These are phyloP conservation scores for Cryptosporidium viatorum DNA, from an alignment of 169 alveolate species.

Conservation along the genomic window DNA sequence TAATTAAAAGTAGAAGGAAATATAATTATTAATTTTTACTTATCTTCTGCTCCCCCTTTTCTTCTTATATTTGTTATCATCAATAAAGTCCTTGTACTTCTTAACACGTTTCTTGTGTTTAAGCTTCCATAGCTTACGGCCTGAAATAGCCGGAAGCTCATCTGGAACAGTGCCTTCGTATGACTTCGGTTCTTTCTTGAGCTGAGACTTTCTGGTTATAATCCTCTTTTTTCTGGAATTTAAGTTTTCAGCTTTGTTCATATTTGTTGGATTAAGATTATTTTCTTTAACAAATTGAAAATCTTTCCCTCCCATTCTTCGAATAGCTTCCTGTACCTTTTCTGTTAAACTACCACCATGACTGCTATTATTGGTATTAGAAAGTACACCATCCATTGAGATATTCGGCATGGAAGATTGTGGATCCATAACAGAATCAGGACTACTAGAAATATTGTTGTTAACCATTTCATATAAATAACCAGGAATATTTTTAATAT, in stretches of 20 bases:
- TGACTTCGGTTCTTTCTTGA: constrained; percentile 76
- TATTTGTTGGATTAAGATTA: constrained; percentile 23
- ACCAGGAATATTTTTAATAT: constrained; percentile 43
- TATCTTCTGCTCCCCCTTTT: constrained; percentile 21
- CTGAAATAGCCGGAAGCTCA: constrained; percentile 78
- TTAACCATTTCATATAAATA: constrained; percentile 49
- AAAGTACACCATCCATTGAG: neutral
- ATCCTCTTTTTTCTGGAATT: neutral
- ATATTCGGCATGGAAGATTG: constrained; percentile 9
- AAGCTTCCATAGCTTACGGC: constrained; percentile 80
- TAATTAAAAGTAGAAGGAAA: too few species aligned
- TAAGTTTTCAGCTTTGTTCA: neutral
- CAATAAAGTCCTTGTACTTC: constrained; percentile 60
- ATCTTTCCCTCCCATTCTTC: constrained; percentile 62
- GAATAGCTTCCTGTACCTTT: constrained; percentile 50
- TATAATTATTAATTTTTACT: neutral
- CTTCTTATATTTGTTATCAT: constrained; percentile 40
- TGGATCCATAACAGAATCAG: neutral
- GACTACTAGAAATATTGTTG: neutral
- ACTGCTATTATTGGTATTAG: neutral
- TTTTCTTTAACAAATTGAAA: constrained; percentile 45
- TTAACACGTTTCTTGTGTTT: constrained; percentile 76
- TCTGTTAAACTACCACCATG: constrained; percentile 4
- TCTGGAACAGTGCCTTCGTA: constrained; percentile 76
- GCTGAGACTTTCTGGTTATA: constrained; percentile 74